Evolutionary conservation across 805 yeast genomes (phyloP), one percentile per base, ranked within the genome.

Genomic region (Danielozyma ontarioensis): DNA sequence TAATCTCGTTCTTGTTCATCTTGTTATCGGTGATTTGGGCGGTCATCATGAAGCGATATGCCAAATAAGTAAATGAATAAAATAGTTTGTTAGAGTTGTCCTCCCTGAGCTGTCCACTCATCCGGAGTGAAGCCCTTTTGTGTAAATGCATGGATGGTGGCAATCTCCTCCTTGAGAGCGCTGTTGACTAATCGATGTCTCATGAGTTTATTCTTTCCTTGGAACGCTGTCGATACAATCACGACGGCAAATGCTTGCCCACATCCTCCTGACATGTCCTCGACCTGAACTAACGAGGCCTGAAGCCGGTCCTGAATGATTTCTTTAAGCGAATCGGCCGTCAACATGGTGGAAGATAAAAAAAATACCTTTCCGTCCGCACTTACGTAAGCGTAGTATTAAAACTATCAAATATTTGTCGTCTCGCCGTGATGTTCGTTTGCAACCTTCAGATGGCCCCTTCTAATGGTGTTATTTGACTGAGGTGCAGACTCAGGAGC

Each of bases 201-300:
- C 67, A 79, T 75, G 31, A 93, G 67, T 55, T 83, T 84, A 61
- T 86, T 87, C 62, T 87, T 86, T 16, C 93, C 4, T 39, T 69
- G 57, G 57, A 94, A 93, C 15, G 67, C 51, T 28, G 76, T 70
- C 4, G 80, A 59, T 7, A 93, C 96, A 17, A 94, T 89, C 5
- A 85, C 74, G 22, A 88, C 96, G 25, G 94, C 96, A 59, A 89
- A 90, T 2, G 97, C 96, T 57, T 90, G 96, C 4, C 99, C 99
- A 61, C 99, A 93, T 1, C 99, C 99, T 12, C 95, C 95, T 28
- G 80, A 67, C 44, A 68, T 62, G 44, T 85, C 95, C 39, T 74
- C 80, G 5, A 85, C 88, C 47, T 80, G 82, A 8, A 80, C 86
- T 39, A 80, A 74, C 0, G 35, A 28, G 22, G 93, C 87, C 15